These are phyloP conservation scores for Cystoisospora suis DNA, from an alignment of 169 alveolate genomes.

Conservation along the genomic window DNA sequence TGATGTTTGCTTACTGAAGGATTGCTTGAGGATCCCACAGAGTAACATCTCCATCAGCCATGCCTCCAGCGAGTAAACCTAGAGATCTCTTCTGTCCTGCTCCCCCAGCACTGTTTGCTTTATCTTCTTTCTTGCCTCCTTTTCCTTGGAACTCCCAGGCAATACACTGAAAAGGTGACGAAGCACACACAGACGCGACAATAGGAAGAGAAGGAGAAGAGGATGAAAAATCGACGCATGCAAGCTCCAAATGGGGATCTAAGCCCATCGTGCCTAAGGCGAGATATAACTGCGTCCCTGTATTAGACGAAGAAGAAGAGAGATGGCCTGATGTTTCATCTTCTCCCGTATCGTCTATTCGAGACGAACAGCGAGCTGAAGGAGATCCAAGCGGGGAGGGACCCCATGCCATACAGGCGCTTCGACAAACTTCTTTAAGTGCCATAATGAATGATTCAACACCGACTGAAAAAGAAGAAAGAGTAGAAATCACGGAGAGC, in stretches of 20 bases:
- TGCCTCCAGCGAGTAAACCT: conserved; percentile 65
- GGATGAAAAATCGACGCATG: conserved; percentile 42
- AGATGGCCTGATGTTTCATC: background rate
- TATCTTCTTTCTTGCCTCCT: background rate
- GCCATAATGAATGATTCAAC: too few species aligned
- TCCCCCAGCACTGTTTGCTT: background rate
- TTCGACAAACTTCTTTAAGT: conserved; percentile 41
- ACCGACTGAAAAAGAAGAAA: too few species aligned
- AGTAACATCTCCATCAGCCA: conserved; percentile 63
- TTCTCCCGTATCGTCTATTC: background rate
- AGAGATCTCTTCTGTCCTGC: background rate
- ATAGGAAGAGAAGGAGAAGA: conserved; percentile 18
- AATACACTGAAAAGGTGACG: conserved; percentile 60
- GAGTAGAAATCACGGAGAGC: too few species aligned
- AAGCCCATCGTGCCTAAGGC: conserved; percentile 66
- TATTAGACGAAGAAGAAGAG: background rate
- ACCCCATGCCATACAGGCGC: conserved; percentile 64
- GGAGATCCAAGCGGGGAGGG: conserved; percentile 26
- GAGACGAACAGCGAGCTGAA: background rate
- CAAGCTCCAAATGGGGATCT: conserved; percentile 60
- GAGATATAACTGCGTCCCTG: conserved; percentile 37
- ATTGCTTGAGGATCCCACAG: conserved; percentile 62
- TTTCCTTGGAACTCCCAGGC: background rate
- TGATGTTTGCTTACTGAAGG: conserved; percentile 15
- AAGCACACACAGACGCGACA: conserved; percentile 36